Evolutionary conservation across 106 monocot species (phyloP).

Genomic region (Gastrodia elata): DNA sequence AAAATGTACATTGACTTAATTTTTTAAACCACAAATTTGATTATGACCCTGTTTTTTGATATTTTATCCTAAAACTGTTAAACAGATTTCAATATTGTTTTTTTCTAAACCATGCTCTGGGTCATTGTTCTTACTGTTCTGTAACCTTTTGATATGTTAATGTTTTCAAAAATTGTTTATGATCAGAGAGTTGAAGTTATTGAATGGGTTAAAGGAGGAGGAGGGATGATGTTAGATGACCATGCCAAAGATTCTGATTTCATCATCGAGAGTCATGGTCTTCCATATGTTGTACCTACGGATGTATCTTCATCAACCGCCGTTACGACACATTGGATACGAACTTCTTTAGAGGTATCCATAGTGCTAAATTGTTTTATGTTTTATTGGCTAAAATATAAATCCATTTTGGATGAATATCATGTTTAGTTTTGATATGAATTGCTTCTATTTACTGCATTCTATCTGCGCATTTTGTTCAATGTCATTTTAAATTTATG

Average conservation of each 20-base stretch:
- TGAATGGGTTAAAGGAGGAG: conserved; percentile 76
- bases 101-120: background rate
- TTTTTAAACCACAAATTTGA: too few relatives aligned
- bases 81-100: background rate
- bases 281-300: conserved; percentile 9
- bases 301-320: conserved; percentile 20
- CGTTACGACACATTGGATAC: conserved; percentile 90
- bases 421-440: background rate
- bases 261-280: conserved; percentile 68
- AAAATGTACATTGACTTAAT: too few relatives aligned
- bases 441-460: background rate
- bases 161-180: background rate
- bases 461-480: background rate
- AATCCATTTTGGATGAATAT: background rate
- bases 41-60: background rate
- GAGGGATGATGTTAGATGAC: conserved; percentile 51
- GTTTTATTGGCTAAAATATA: background rate
- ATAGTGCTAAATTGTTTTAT: background rate
- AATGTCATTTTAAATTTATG: background rate
- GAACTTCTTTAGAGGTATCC: conserved; percentile 76
- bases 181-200: conserved; percentile 68
- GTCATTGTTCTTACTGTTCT: background rate
- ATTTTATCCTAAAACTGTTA: background rate
- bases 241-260: conserved; percentile 32
- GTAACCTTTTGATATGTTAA: background rate